Evolutionary conservation across 179 eudicot genomes (phyloP), one percentile per base, ranked within the genome.

Genomic region (Gypsophila paniculata): DNA sequence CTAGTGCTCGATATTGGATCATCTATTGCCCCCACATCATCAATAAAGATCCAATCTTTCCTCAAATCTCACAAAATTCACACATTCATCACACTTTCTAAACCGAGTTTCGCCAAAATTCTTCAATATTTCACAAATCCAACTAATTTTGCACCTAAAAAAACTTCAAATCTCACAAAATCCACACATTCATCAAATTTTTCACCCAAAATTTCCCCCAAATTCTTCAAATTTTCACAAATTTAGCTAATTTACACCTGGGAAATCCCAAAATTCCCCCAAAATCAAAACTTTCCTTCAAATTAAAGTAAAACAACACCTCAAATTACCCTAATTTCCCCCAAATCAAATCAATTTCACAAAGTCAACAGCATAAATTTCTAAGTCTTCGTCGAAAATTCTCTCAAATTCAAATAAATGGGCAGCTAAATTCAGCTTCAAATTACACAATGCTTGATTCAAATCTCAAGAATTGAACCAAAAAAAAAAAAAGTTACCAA

Each of bases 1-100:
- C 34, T 29, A 29, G 34, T 29, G 34, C 34, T 29, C 34, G 34
- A 29, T 29, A 29, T 29, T 29, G 34, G 34, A 29, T 29, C 34
- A 29, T 29, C 34, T 29, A 29, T 46, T 52, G 5, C 57, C 6
- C n/a, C 57, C 1, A 9, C n/a, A 21, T 79, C 78, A 78, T 17
- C 26, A 22, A 57, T 29, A 21, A 61, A 61, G 25, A 62, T 66
- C 44, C 19, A 69, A 46, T n/a, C 54, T 21, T 59, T 59, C 66
- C 19, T 42, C 38, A 69, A 74, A 54, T 48, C 59, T 55, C 72
- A 64, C 26, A 21, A 29, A 66, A 65, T 65, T 67, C 64, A 14
- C 55, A 52, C 65, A 75, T 61, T 65, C 55, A 71, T 22, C 65
- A 75, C 13, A 21, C 62, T 17, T 55, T 34, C 58, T 13, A 59